Conservation (phyloP, 192 early-diverging fungal species). For the Mortierella claussenii region DNA sequence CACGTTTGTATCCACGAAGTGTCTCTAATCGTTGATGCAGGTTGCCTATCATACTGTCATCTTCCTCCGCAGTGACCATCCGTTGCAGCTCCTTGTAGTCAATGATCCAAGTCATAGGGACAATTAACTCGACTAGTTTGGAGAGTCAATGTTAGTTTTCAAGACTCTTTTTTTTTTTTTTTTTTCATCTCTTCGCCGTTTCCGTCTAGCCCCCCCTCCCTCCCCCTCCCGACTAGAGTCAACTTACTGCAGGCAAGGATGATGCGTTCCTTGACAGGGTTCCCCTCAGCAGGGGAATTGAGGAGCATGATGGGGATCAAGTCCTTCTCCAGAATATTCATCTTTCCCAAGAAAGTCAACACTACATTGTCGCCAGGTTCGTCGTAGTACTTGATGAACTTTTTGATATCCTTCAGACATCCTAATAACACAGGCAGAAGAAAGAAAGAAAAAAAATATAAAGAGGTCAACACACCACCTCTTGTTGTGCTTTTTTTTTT, state of each 20-base stretch:
- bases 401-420: slow-evolving; percentile 90
- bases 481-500: too few species aligned
- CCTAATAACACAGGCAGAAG: slow-evolving; percentile 53
- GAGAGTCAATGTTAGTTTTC: not conserved
- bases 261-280: slow-evolving; percentile 51
- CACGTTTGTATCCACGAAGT: slow-evolving; percentile 78
- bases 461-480: not conserved
- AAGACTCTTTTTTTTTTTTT: too few species aligned
- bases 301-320: slow-evolving; percentile 79
- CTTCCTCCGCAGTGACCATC: slow-evolving; percentile 45
- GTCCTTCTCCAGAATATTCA: slow-evolving; percentile 80
- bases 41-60: slow-evolving; percentile 53
- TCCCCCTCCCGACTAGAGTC: too few species aligned
- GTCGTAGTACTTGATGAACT: slow-evolving; percentile 83
- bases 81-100: slow-evolving; percentile 58
- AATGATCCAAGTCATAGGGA: slow-evolving; percentile 90
- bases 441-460: not conserved
- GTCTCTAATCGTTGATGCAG: slow-evolving; percentile 51
- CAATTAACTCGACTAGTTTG: slow-evolving; percentile 82
- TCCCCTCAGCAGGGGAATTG: slow-evolving; percentile 32
- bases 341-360: slow-evolving; percentile 75
- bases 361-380: slow-evolving; percentile 66
- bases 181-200: too few species aligned
- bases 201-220: too few species aligned
- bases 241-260: slow-evolving; percentile 62